These are phyloP conservation scores for Cucurbita pepo DNA, from an alignment of 306 rosid species.

Conservation along the genomic window DNA sequence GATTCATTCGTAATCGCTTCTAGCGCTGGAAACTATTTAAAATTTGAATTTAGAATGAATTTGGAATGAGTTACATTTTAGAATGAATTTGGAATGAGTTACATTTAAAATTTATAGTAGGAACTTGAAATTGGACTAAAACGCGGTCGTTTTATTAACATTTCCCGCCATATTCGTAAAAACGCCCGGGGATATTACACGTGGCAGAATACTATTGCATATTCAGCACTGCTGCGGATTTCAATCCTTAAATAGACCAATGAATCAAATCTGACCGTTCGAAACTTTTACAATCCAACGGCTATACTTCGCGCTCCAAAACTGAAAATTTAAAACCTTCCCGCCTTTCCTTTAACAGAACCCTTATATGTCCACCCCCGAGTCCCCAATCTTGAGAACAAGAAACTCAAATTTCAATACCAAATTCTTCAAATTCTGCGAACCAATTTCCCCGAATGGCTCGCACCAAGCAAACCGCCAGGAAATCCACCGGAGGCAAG, in stretches of 20 bases:
- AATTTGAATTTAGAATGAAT: too few species aligned
- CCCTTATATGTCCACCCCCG: neutral
- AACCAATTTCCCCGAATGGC: neutral
- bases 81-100: too few species aligned
- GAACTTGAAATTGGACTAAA: neutral
- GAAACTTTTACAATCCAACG: neutral
- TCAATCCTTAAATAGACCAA: neutral
- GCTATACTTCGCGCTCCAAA: neutral
- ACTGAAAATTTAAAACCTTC: neutral
- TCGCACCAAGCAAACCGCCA: conserved; percentile 12
- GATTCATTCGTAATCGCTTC: too few species aligned
- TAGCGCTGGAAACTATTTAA: too few species aligned
- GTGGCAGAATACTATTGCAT: neutral
- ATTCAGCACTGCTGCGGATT: neutral
- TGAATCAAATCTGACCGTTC: neutral
- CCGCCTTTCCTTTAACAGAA: neutral
- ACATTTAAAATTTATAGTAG: too few species aligned
- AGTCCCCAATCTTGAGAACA: neutral
- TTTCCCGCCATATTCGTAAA: neutral
- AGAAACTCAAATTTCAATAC: neutral
- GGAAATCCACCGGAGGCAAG: conserved; percentile 10
- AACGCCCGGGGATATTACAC: neutral
- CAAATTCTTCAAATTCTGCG: neutral
- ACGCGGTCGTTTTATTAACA: neutral
- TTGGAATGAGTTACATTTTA: too few species aligned